Base-by-base conservation (phyloP, 805 yeast species). In the Danielia reshetovae region DNA sequence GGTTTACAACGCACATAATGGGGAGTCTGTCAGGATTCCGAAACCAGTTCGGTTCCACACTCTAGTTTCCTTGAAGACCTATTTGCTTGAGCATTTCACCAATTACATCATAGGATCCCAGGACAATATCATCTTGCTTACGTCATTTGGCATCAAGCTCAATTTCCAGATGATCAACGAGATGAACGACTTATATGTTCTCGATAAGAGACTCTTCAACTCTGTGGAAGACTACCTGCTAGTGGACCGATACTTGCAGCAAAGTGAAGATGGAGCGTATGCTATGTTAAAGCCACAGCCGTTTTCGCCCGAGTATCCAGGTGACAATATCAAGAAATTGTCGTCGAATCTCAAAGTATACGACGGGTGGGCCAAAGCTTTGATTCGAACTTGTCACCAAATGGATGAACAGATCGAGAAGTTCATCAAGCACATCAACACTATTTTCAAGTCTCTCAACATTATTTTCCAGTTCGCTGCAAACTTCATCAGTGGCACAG, bases 71-170 rank as follows among this genome's bases (percentile, higher is more conserved):
- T 59, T 68, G 44, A 67, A 65, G 35, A 40, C 34, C 5, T 58
- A 46, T 33, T 23, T 67, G 9, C 45, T 43, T 24, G 62, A 59
- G 32, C 35, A 52, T 22, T 60, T 66, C 33, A 43, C 52, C 3
- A 36, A 46, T 25, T 39, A 44, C 27, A 18, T 42, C 5, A 46
- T 54, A 11, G 58, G 48, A 13, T 43, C 43, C 27, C 35, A 33
- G 1, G 69, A 60, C 11, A 53, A 62, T 39, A 43, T 66, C n/a
- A 65, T 82, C 43, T 59, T 83, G 10, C 56, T 83, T 24, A 70
- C 87, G 2, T 76, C 87, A 1, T 79, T 73, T 52, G 89, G 89
- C 0, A 68, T 75, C 29, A 77, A 74, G 46, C 61, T 83, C 42
- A 77, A 74, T 52, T 72, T 63, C 52, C 68, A 65, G 49, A 68